Evolutionary conservation across 805 yeast species (phyloP), one percentile per base, ranked within the genome.

Genomic region (Metschnikowia kunwiensis): DNA sequence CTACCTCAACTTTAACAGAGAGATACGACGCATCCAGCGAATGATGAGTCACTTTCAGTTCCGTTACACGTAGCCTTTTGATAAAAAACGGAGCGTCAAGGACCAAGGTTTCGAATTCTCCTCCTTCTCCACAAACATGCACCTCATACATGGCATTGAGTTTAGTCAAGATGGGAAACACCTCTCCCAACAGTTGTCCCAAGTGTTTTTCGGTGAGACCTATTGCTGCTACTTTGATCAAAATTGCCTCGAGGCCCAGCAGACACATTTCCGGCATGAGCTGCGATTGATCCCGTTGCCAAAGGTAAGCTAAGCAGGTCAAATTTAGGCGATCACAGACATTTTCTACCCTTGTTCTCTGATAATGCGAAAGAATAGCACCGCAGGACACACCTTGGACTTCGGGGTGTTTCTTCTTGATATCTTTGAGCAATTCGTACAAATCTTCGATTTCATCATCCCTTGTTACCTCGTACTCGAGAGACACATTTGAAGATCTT

Each of bases 71-170:
- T 28, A 82, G 56, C 34, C 57, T 63, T 30, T 74, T 65, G 21
- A 62, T 63, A 63, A 91, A 93, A 42, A 86, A 81, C 0, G 96
- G 95, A 1, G 94, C 86, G 58, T 93, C 96, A 19, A 93, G 66
- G 2, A 91, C 97, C 48, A 91, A 65, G 0, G 96, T 82, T 58
- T 93, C 99, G 59, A 87, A 93, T 59, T 93, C 99, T 1, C 99
- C 99, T 22, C 99, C 99, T 66, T 93, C 99, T 10, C 99, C 99
- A 64, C 98, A 93, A 0, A 93, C 79, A 57, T 91, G 96, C 10
- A 89, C 85, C 2, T 89, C 95, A 60, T 77, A 89, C 58, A 66
- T 62, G 7, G 55, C 42, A 55, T 88, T 82, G 42, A 89, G 63
- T 25, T 65, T 65, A 9, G 66, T 45, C 54, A 93, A 58, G 0